Conservation (phyloP, 2,329 filamentous ascomycete genomes). For the Zymoseptoria tritici region DNA sequence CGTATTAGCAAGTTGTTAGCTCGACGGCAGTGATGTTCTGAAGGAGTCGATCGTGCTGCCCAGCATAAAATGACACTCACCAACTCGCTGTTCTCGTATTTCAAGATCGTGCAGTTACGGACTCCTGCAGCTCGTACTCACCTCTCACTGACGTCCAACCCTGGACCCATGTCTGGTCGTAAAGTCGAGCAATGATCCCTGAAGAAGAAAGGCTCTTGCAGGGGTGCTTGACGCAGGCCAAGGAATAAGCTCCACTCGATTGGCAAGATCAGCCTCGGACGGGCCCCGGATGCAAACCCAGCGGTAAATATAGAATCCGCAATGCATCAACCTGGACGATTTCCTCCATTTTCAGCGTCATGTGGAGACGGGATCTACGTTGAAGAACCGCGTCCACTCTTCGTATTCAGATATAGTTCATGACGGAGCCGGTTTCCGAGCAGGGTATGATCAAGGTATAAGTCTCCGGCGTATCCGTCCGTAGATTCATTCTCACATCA, state of each 20-base stretch:
- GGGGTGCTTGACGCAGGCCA: background rate
- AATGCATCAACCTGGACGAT: background rate
- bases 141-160: background rate
- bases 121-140: too few species aligned
- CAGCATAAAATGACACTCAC: too few species aligned
- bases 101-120: too few species aligned
- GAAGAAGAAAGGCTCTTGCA: background rate
- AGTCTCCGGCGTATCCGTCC: background rate
- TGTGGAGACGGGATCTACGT: background rate
- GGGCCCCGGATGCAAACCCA: background rate
- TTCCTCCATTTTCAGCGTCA: background rate
- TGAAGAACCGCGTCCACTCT: background rate
- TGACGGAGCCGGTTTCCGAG: background rate
- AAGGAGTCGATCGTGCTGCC: too few species aligned
- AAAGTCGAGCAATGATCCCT: background rate
- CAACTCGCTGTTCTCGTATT: too few species aligned
- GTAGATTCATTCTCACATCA: background rate
- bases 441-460: background rate
- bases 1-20: too few species aligned
- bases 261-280: background rate
- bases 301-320: background rate
- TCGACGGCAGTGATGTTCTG: too few species aligned
- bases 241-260: background rate
- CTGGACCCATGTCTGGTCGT: background rate
- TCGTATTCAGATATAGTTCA: background rate